These are phyloP conservation scores for Solanum aculeatissimum DNA, from an alignment of 305 asterid genomes.

Conservation along the genomic window DNA sequence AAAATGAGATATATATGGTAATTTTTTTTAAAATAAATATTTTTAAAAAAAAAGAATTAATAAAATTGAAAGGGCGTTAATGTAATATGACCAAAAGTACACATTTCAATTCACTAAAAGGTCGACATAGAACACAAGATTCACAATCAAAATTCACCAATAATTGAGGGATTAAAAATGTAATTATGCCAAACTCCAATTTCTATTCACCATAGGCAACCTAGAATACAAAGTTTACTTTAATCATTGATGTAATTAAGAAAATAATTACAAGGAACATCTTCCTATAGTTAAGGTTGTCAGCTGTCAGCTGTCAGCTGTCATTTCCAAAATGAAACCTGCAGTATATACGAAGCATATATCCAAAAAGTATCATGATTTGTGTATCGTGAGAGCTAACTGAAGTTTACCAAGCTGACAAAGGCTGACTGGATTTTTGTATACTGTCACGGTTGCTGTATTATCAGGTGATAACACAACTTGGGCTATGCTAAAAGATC, in stretches of 20 bases:
- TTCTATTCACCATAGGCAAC: neutral
- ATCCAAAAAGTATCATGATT: neutral
- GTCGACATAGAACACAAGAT: neutral
- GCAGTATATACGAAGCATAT: neutral
- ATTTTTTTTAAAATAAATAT: too few species aligned
- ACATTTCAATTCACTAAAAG: too few species aligned
- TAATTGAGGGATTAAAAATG: too few species aligned
- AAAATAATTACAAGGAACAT: neutral
- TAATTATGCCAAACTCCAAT: neutral
- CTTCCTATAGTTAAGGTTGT: neutral
- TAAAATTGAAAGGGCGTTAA: too few species aligned
- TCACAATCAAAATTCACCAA: neutral
- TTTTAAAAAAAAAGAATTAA: too few species aligned
- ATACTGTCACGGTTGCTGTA: constrained; percentile 52
- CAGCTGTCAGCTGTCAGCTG: neutral
- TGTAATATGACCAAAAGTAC: too few species aligned
- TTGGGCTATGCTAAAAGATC: constrained; percentile 61
- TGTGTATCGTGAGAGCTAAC: constrained; percentile 25
- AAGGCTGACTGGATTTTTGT: constrained; percentile 63
- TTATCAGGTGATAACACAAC: constrained; percentile 33
- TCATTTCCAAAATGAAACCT: neutral
- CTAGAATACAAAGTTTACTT: neutral
- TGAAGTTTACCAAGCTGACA: constrained; percentile 71
- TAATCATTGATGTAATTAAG: neutral
- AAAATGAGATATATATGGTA: too few species aligned